Conservation (phyloP, 495 filamentous ascomycete genomes). For the Evernia prunastri region DNA sequence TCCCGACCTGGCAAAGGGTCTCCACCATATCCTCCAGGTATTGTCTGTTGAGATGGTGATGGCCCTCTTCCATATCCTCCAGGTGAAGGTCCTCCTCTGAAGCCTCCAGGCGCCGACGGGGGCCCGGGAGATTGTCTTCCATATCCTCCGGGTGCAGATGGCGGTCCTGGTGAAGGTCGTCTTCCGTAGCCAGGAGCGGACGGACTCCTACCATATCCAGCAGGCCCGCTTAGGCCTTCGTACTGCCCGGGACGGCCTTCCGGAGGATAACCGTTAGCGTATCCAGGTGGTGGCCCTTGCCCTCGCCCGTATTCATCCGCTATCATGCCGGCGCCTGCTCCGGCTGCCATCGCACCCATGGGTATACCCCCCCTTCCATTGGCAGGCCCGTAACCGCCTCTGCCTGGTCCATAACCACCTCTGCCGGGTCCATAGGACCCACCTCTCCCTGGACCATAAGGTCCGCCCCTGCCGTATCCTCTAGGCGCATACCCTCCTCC, state of each 20-base stretch:
- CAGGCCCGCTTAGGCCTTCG: slow-evolving; percentile 25
- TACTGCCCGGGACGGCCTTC: slow-evolving; percentile 26
- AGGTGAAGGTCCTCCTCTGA: slow-evolving; percentile 20
- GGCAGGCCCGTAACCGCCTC: slow-evolving; percentile 26
- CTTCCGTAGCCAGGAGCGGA: slow-evolving; percentile 30
- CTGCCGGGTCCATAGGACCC: slow-evolving; percentile 24
- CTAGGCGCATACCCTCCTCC: slow-evolving; percentile 50
- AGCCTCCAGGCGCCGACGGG: slow-evolving; percentile 23
- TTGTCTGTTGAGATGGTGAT: slow-evolving; percentile 2
- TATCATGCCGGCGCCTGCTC: slow-evolving; percentile 30
- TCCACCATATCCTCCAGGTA: slow-evolving; percentile 33
- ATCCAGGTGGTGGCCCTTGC: slow-evolving; percentile 45
- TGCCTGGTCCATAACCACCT: slow-evolving; percentile 25
- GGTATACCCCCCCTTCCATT: slow-evolving; percentile 33
- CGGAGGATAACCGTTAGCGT: slow-evolving; percentile 29
- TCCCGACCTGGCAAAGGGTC: slow-evolving; percentile 26
- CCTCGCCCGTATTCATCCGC: slow-evolving; percentile 33
- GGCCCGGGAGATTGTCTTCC: slow-evolving; percentile 44
- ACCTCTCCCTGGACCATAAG: slow-evolving; percentile 32
- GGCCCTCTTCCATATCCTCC: slow-evolving; percentile 7
- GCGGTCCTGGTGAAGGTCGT: slow-evolving; percentile 36
- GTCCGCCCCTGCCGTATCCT: slow-evolving; percentile 48
- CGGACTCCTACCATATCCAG: slow-evolving; percentile 24
- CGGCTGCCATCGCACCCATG: slow-evolving; percentile 27
- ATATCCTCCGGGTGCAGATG: slow-evolving; percentile 30